Evolutionary conservation across 2,329 filamentous ascomycete genomes (phyloP), one percentile per base, ranked within the genome.

Genomic region (Paramyrothecium sp.): DNA sequence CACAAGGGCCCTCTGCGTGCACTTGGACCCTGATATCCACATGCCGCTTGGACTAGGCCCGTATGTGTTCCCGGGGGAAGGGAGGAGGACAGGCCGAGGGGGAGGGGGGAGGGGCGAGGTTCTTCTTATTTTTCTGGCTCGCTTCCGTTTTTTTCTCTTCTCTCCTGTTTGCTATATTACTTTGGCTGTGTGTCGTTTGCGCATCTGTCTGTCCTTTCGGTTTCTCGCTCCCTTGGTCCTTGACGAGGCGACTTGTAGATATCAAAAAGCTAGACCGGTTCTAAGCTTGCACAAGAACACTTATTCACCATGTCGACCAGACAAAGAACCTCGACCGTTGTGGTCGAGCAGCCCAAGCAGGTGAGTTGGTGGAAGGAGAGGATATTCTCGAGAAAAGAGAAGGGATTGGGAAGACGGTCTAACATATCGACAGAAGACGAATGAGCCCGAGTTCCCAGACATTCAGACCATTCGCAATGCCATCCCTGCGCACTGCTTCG

Each of bases 401-500:
- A 20, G 16, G 2, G 8, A 12, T 50, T 44, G 33, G 19, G 20
- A 26, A 56, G 52, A 53, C 26, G 7, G 41, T 46, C 22, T 33
- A 30, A 30, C 26, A 30, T 30, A 10, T 13, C 46, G 11, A 2
- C 33, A 64, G 65, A 60, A 53, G 59, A 54, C 56, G 55, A 60
- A 47, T 19, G 60, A 64, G 54, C 60, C 62, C 58, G 44, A 58
- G 38, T 68, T 68, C 63, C 66, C 66, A 51, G 66, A 68, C 48
- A 68, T 68, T 61, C 66, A 68, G 63, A 63, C 66, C 60, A 68
- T 68, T 63, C 67, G 65, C 62, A 65, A 68, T 58, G 80, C 83
- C 54, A 87, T 88, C 61, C 85, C 85, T 23, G 72, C 78, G 17
- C 79, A 87, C 67, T 88, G 85, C 77, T 87, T 88, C 72, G 69